Evolutionary conservation across 768 basidiomycete species (phyloP), one percentile per base, ranked within the genome.

Genomic region (Peribolospora kevripleyi): DNA sequence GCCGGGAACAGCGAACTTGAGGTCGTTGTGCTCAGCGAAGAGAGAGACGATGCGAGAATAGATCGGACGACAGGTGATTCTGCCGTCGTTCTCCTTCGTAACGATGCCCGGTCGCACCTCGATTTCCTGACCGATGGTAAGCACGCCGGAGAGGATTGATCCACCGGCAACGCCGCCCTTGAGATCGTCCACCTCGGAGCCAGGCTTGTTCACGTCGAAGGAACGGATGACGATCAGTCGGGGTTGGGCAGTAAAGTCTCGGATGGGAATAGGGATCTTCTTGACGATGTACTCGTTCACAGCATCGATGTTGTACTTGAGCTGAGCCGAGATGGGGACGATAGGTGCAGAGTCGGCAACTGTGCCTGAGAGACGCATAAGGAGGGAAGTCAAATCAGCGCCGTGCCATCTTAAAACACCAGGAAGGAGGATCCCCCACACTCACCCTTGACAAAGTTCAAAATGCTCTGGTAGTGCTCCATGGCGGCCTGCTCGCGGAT

Each of bases 191-290:
- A 97, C 88, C 65, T 88, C 87, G 3, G 90, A 79, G 65, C 91
- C 93, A 8, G 93, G 93, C 69, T 93, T 95, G 76, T 98, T 98
- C 67, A 98, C 91, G 67, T 98, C 93, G 70, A 97, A 98, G 14
- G 88, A 93, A 61, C 91, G 86, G 68, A 98, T 98, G 67, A 97
- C 90, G 66, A 97, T 97, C 61, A 98, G 80, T 42, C 81, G 79
- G 0, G 93, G 87, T 58, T 84, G 79, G 39, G 86, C 81, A 42
- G 78, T 75, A 69, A 97, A 98, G 73, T 97, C 84, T 56, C 91
- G 84, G 42, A 80, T 70, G 49, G 91, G 93, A 51, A 97, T 83
- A 13, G 93, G 87, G 63, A 98, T 95, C 52, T 83, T 79, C 67
- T 86, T 90, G 60, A 87, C 87, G 67, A 97, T 91, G 72, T 93